These are phyloP conservation scores for Gyromitra esculenta DNA, from an alignment of 2,329 filamentous ascomycete genomes.

Conservation along the genomic window DNA sequence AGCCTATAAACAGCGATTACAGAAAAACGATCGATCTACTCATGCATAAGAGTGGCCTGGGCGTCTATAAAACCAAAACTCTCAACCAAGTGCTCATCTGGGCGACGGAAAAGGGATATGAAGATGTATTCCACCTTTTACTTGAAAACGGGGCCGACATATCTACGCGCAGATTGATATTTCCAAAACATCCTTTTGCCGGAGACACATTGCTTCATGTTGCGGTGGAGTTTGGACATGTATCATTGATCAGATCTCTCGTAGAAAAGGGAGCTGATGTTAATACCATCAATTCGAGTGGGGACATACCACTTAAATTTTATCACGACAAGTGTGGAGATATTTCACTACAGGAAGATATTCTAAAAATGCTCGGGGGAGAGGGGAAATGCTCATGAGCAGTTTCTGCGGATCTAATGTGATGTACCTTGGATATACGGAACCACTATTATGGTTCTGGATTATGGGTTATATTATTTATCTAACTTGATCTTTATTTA, in stretches of 20 bases:
- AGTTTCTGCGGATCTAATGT: not conserved
- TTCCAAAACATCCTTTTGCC: no score
- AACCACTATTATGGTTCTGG: not conserved
- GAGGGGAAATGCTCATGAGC: not conserved
- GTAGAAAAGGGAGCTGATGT: constrained; percentile 16
- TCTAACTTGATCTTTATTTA: not conserved
- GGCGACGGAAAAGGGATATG: not conserved
- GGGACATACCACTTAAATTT: constrained; percentile 17
- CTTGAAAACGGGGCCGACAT: constrained; percentile 2
- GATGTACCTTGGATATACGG: not conserved
- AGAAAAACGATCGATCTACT: not conserved
- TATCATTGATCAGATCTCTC: not conserved
- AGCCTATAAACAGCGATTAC: not conserved
- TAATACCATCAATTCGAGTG: not conserved
- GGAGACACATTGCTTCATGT: constrained; percentile 12
- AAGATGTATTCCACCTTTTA: constrained; percentile 1
- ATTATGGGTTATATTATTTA: not conserved
- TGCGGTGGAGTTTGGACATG: constrained; percentile 1
- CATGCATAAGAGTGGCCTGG: not conserved
- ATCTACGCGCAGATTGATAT: not conserved
- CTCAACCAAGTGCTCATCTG: constrained; percentile 11
- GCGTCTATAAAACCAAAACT: not conserved
- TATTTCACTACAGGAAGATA: not conserved
- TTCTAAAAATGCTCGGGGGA: not conserved
- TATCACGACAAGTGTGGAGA: not conserved